Percentiles rank a stretch among this genome's conserved stretches.
These are phyloP conservation scores for Boletus semigastroideus DNA, from an alignment of 1,284 basidiomycete genomes.

Conservation along the genomic window DNA sequence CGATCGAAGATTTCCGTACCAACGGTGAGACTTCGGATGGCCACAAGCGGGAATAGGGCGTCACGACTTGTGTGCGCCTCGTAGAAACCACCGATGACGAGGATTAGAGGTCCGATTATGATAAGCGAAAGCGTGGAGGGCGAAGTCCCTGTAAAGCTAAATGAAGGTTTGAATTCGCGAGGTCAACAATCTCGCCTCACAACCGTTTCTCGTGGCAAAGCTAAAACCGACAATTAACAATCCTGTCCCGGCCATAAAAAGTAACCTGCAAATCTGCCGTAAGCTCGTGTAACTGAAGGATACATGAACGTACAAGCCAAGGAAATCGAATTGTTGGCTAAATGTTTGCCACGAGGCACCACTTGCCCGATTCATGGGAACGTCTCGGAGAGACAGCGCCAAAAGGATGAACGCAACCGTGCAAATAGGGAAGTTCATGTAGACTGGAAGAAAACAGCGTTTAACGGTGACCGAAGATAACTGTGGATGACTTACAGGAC, in stretches of 20 bases:
- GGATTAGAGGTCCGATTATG: conserved; percentile 49
- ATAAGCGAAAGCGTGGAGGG: conserved; percentile 62
- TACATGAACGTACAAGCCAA: conserved; percentile 60
- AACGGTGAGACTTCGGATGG: conserved; percentile 58
- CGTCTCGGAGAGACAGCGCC: conserved; percentile 53
- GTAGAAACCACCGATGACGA: conserved; percentile 60
- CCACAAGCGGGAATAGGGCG: conserved; percentile 65
- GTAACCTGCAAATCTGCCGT: conserved; percentile 43
- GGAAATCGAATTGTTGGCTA: conserved; percentile 63
- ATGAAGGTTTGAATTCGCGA: conserved; percentile 12
- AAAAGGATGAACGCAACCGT: conserved; percentile 58
- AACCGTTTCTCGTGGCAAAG: conserved; percentile 63
- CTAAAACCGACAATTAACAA: conserved; percentile 76
- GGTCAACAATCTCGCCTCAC: conserved; percentile 43
- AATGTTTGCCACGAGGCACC: conserved; percentile 58
- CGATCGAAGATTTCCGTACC: conserved; percentile 40
- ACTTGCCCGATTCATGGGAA: conserved; percentile 45
- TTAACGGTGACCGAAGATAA: conserved; percentile 9
- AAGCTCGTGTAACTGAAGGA: conserved; percentile 17
- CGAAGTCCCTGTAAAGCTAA: conserved; percentile 50
- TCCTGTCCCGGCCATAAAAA: conserved; percentile 75
- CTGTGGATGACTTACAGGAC: conserved; percentile 60
- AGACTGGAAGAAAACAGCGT: conserved; percentile 49
- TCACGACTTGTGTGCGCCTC: conserved; percentile 65
- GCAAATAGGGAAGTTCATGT: conserved; percentile 77